phyloP scores from a whole-genome alignment of 345 rosid species.

The Lepidium africanum region DNA sequence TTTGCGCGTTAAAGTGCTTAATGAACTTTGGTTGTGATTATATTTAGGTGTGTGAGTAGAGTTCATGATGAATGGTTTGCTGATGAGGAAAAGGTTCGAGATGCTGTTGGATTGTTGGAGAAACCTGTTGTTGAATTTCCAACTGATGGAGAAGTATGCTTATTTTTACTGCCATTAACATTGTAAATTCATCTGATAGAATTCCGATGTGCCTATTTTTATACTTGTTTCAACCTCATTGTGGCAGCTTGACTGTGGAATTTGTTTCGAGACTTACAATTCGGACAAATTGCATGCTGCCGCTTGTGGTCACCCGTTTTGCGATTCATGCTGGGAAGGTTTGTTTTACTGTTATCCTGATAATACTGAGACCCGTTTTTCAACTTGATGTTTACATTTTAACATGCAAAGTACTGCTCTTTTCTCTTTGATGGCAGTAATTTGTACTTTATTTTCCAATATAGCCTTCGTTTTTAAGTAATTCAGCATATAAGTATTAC shows the following conservation, averaged over 20 bases:
- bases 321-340: constrained; percentile 76
- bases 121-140: constrained; percentile 40
- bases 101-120: constrained; percentile 63
- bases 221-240: background rate
- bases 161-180: background rate
- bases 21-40: background rate
- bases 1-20: background rate
- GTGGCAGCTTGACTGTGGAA: constrained; percentile 62
- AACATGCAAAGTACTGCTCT: background rate
- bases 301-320: constrained; percentile 83
- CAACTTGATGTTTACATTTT: background rate
- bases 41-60: constrained; percentile 63
- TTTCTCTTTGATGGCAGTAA: background rate
- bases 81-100: constrained; percentile 62
- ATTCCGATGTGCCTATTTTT: background rate
- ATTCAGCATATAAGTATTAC: background rate
- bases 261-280: constrained; percentile 57
- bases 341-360: background rate
- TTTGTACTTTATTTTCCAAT: background rate
- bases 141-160: constrained; percentile 39
- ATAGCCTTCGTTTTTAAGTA: background rate
- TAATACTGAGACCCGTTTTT: background rate
- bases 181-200: background rate
- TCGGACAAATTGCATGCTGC: constrained; percentile 40
- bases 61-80: constrained; percentile 95